Base-by-base conservation (phyloP, 305 asterid species). In the Fraxinus nigra region DNA sequence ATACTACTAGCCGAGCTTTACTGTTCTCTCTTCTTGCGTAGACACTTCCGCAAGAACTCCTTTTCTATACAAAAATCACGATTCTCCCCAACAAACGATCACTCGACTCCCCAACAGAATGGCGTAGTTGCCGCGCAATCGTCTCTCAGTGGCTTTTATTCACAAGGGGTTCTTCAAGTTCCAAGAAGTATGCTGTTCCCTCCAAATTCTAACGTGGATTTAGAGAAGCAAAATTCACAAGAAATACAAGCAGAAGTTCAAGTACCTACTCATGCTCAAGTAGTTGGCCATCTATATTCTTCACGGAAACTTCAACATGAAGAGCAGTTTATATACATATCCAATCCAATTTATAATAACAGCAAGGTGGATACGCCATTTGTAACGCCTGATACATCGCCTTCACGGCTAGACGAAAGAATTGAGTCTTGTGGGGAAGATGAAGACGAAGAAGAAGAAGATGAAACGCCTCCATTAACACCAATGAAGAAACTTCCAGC, bases 401-500 rank as follows among this genome's bases (percentile, higher is more conserved):
- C 91, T 5, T 85, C 90, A 1, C 80, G 79, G 38, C 54, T 84
- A 8, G 84, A 88, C n/a, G 61, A 40, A 3, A 20, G 28, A 4
- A 33, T 6, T 9, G 80, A 61, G 59, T 80, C 84, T 11, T 70
- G 72, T 3, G 82, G 75, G 10, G 86, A 76, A 51, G 85, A 81
- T 3, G 84, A 82, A 3, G 78, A 43, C 8, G 59, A 26, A 11
- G 35, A 26, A 10, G 72, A 24, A 8, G 72, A 63, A 1, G 51
- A 26, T 46, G 76, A 14, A 30, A 82, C 89, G 0, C 89, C 89
- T n/a, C 83, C 80, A 14, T 80, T 89, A 81, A 82, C 88, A 28
- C 91, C 91, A 0, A 89, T 89, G 90, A 87, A 89, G 79, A 78
- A 87, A 56, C 88, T 89, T 5, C 90, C 91, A 5, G 84, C 75